These are phyloP conservation scores for Dactylonectria estremocensis DNA, from an alignment of 2,329 filamentous ascomycete species.

Conservation along the genomic window DNA sequence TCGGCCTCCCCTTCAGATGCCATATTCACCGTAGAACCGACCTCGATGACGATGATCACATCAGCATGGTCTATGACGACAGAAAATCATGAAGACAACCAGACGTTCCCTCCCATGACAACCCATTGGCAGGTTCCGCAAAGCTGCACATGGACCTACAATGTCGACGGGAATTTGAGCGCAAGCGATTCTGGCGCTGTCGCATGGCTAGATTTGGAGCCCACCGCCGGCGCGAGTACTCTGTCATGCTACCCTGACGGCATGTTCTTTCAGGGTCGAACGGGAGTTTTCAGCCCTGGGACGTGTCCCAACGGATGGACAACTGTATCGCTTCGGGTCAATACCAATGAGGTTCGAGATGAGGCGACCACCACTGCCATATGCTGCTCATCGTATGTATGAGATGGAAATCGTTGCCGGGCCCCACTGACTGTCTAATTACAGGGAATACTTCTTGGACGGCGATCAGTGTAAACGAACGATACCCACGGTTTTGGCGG, in stretches of 20 bases:
- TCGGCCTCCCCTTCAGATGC: slow-evolving; percentile 37
- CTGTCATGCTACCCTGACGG: slow-evolving; percentile 59
- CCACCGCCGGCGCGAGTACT: slow-evolving; percentile 54
- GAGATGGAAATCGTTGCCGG: neutral
- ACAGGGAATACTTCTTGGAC: slow-evolving; percentile 54
- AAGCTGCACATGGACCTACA: slow-evolving; percentile 58
- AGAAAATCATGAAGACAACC: slow-evolving; percentile 39
- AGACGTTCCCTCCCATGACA: slow-evolving; percentile 55
- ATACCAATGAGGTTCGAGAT: slow-evolving; percentile 46
- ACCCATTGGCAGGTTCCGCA: slow-evolving; percentile 55
- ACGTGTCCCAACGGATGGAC: slow-evolving; percentile 59
- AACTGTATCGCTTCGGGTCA: slow-evolving; percentile 53
- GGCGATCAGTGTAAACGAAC: slow-evolving; percentile 54
- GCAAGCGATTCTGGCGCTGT: slow-evolving; percentile 48
- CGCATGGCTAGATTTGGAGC: slow-evolving; percentile 57
- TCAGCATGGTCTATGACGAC: slow-evolving; percentile 31
- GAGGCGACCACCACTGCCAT: slow-evolving; percentile 57
- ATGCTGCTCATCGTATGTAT: slow-evolving; percentile 59
- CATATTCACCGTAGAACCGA: slow-evolving; percentile 34
- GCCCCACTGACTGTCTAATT: slow-evolving; percentile 36
- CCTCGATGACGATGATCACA: slow-evolving; percentile 34
- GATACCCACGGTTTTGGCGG: slow-evolving; percentile 55
- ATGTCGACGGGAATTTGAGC: slow-evolving; percentile 47
- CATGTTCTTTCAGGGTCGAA: slow-evolving; percentile 56
- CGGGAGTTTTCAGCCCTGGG: slow-evolving; percentile 58